phyloP scores from a whole-genome alignment of 768 basidiomycete species.

The Gyrodon lividus region DNA sequence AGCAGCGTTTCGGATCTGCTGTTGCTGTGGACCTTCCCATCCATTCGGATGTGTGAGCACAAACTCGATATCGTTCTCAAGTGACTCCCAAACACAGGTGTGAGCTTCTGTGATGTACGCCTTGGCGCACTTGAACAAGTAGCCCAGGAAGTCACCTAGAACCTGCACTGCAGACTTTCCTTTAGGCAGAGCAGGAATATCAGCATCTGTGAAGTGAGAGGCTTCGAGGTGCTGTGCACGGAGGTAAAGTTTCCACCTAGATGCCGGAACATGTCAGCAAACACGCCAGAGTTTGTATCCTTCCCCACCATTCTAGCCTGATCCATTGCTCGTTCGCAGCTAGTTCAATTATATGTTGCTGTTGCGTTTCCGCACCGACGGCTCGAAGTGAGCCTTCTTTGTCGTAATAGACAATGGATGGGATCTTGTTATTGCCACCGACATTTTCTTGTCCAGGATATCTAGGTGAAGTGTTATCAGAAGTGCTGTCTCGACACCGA shows the following conservation, averaged over 20 bases:
- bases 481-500: not conserved
- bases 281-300: too few relatives aligned
- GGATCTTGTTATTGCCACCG: conserved; percentile 41
- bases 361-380: conserved; percentile 41
- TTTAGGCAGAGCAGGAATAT: conserved; percentile 35
- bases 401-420: conserved; percentile 44
- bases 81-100: conserved; percentile 40
- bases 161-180: conserved; percentile 37
- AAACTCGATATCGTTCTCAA: conserved; percentile 44
- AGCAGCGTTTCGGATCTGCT: conserved; percentile 52
- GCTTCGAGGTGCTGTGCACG: conserved; percentile 27
- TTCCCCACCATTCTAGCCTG: conserved; percentile 40
- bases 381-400: conserved; percentile 36
- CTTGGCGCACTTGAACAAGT: conserved; percentile 42
- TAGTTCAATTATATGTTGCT: conserved; percentile 31
- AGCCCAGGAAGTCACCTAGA: conserved; percentile 44
- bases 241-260: conserved; percentile 37
- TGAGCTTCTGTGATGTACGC: conserved; percentile 46
- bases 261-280: not conserved
- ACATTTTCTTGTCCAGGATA: conserved; percentile 37
- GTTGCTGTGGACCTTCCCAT: conserved; percentile 60
- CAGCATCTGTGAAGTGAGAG: conserved; percentile 22
- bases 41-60: conserved; percentile 62
- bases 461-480: conserved; percentile 10
- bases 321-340: conserved; percentile 39